Evolutionary conservation across 2,329 filamentous ascomycete species (phyloP), one percentile per base, ranked within the genome.

Genomic region (Fusarium ambrosium): DNA sequence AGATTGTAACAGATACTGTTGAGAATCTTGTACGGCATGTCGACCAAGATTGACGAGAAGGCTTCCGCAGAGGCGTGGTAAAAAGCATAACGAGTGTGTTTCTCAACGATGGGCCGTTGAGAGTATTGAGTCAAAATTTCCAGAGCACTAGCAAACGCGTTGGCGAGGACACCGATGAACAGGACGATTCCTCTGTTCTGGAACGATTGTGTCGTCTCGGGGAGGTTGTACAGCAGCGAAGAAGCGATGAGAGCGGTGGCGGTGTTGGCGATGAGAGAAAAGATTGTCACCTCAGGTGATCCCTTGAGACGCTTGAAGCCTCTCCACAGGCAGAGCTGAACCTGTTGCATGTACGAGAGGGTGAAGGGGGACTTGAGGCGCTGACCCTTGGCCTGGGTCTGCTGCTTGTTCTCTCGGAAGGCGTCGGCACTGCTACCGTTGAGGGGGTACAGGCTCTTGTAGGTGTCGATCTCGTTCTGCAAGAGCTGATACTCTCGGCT

Each of bases 121-220:
- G 83, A 70, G 51, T 85, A 85, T 6, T 83, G 78, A 0, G 82
- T 82, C 60, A 84, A 37, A 56, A 84, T 81, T 82, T 85, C 83
- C 2, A 85, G 78, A 1, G 77, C 76, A 36, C 80, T 80, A 2
- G 79, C 72, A 4, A 90, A 84, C 11, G 88, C 87, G 71, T 90
- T 90, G 69, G 89, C 82, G 4, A 91, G 73, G 22, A 89, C 82
- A 1, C 87, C 86, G n/a, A 90, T 84, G 81, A 91, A 91, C 0
- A 90, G 78, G 4, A 87, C 81, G 2, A 85, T 84, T 4, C 85
- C 86, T 9, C 86, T 83, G 56, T 74, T n/a, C 37, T 73, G 65
- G 71, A 77, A 48, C 32, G 11, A 60, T 8, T 1, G 27, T 2
- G 75, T 77, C 0, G 69, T 70, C 2, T 72, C 73, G 3, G 66